A percentile compares a stretch with the other conserved stretches of the same genome.
These are phyloP conservation scores for Alternaria sp. DNA, from an alignment of 2,329 filamentous ascomycete genomes.

Conservation along the genomic window DNA sequence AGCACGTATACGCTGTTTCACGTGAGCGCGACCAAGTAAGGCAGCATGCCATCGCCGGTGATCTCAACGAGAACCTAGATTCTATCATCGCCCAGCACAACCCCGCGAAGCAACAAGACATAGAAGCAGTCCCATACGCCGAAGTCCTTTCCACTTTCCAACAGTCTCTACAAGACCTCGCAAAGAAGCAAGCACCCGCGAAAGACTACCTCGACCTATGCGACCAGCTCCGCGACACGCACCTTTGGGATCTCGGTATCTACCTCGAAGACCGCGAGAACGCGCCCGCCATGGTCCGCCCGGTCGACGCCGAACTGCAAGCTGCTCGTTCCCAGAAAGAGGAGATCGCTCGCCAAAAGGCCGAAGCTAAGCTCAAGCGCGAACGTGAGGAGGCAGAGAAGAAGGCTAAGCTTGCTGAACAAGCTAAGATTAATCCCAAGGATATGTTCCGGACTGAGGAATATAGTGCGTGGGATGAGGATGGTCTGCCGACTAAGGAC, in stretches of 20 bases:
- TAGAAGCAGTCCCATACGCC: constrained; percentile 53
- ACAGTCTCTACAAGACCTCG: constrained; percentile 66
- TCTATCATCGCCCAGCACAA: constrained; percentile 50
- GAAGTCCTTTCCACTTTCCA: constrained; percentile 60
- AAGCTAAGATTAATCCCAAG: constrained; percentile 62
- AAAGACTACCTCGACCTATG: constrained; percentile 78
- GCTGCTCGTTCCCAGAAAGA: constrained; percentile 61
- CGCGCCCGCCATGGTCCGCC: constrained; percentile 76
- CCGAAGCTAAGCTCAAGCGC: constrained; percentile 55
- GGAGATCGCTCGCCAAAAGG: constrained; percentile 51
- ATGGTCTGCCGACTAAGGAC: constrained; percentile 79
- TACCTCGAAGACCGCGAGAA: constrained; percentile 83
- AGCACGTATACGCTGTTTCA: constrained; percentile 66
- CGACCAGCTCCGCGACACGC: constrained; percentile 74
- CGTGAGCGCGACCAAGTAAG: constrained; percentile 64
- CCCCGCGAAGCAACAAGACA: constrained; percentile 34
- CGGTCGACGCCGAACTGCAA: constrained; percentile 65
- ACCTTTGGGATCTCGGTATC: constrained; percentile 81
- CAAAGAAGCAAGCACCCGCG: constrained; percentile 58
- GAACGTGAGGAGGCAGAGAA: constrained; percentile 66
- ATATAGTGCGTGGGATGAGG: constrained; percentile 80
- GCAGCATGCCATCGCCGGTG: constrained; percentile 59
- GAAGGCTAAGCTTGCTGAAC: constrained; percentile 61
- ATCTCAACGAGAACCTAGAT: constrained; percentile 33
- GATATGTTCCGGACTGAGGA: constrained; percentile 66